Evolutionary conservation across 2,329 filamentous ascomycete genomes (phyloP), one percentile per base, ranked within the genome.

Genomic region (Apiospora phragmitis): DNA sequence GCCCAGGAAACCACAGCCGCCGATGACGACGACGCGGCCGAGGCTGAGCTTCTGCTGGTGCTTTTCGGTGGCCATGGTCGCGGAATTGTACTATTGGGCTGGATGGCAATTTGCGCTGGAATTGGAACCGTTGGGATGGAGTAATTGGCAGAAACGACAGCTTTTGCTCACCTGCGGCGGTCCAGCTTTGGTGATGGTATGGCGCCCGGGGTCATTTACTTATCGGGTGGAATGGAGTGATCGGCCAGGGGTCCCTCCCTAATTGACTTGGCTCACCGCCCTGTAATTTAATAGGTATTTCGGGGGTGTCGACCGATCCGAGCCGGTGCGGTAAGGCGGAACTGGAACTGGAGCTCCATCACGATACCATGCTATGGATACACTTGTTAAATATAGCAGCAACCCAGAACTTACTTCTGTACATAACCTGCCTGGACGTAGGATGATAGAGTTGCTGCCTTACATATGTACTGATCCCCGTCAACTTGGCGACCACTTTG

Each of bases 1-100:
- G 79, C 93, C 93, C 21, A 96, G 87, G 83, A 96, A 95, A 74
- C 93, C 93, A 80, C 93, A 95, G 79, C 93, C 93, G 77, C 93
- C 93, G 75, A 95, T 90, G 75, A 96, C 91, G 75, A 95, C 86
- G 77, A 94, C 92, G 74, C 87, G 89, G 79, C 92, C 92, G 68
- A 94, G 85, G 69, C 80, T 74, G 73, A 81, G 81, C 76, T 85
- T 71, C 47, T 68, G 45, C 32, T 65, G 81, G 38, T 65, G 62
- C 42, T 70, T 55, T 43, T 43, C 29, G 41, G 68, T 66, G 66
- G 68, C 68, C 65, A n/a, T 68, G 68, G 55, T 62, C 55, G 55
- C 55, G 18, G 49, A 62, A 21, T 59, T 9, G 24, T 8, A 18
- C 42, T 24, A 9, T 4, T 35, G 24, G 49, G 21, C n/a, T 42